Evolutionary conservation across 1,284 basidiomycete genomes (phyloP).

Genomic region (Hypsizygus ulmarius): DNA sequence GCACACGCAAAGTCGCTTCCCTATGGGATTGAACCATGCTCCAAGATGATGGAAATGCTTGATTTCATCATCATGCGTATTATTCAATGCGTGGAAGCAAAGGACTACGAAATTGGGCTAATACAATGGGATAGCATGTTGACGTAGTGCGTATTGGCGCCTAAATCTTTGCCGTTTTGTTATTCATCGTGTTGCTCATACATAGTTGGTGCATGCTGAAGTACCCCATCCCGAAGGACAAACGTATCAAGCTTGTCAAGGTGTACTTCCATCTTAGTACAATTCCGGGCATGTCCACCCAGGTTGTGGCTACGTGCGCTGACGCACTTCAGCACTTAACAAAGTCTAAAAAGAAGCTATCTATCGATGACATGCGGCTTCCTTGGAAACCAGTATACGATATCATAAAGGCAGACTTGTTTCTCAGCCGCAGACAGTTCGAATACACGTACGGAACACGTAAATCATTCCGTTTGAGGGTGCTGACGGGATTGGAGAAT

Average conservation of each 20-base stretch:
- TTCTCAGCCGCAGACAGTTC: conserved; percentile 79
- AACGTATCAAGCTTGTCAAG: conserved; percentile 73
- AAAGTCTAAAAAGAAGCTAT: conserved; percentile 73
- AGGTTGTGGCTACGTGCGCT: conserved; percentile 56
- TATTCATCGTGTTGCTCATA: conserved; percentile 12
- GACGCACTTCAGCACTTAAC: conserved; percentile 55
- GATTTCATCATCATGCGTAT: conserved; percentile 74
- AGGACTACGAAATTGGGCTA: conserved; percentile 78
- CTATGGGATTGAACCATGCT: conserved; percentile 78
- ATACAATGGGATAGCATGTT: conserved; percentile 79
- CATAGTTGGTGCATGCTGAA: conserved; percentile 78
- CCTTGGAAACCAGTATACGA: conserved; percentile 88
- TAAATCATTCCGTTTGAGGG: conserved; percentile 1
- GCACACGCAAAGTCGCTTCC: conserved; percentile 67
- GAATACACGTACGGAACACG: conserved; percentile 62
- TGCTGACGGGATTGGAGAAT: conserved; percentile 8
- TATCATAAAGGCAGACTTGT: conserved; percentile 79
- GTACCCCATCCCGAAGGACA: conserved; percentile 82
- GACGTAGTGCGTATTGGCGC: conserved; percentile 53
- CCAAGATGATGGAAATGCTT: conserved; percentile 78
- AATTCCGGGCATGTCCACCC: conserved; percentile 60
- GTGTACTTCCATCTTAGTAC: conserved; percentile 75
- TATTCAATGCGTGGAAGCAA: conserved; percentile 73
- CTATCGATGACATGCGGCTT: conserved; percentile 80
- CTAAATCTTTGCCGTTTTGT: conserved; percentile 9